These are phyloP conservation scores for Penicillium subrubescens DNA, from an alignment of 495 filamentous ascomycete genomes.

Conservation along the genomic window DNA sequence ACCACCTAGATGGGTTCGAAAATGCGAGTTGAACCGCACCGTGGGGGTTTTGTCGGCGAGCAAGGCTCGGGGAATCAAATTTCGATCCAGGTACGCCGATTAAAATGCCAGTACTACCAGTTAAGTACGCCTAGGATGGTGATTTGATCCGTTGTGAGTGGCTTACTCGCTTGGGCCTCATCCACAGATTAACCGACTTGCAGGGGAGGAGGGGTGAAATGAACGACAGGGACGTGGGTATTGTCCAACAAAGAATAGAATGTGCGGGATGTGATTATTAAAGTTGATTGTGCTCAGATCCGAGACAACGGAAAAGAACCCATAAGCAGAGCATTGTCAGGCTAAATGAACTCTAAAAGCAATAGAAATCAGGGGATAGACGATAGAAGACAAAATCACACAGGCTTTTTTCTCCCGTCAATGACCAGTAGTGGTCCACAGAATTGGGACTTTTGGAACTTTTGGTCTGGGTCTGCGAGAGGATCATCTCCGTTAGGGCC, in stretches of 20 bases:
- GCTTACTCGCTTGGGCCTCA: conserved; percentile 2
- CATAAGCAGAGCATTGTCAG: conserved; percentile 7
- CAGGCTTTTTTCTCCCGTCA: conserved; percentile 9
- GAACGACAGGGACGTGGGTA: neutral
- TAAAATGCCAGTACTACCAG: neutral
- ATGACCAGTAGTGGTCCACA: neutral
- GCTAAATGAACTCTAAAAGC: conserved; percentile 24
- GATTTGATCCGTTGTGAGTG: neutral
- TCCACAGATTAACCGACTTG: conserved; percentile 6
- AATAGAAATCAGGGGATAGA: conserved; percentile 10
- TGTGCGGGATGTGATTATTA: conserved; percentile 14
- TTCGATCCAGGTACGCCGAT: neutral
- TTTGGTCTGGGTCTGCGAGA: neutral
- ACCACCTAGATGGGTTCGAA: neutral
- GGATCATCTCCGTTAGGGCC: conserved; percentile 22
- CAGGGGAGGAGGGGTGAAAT: conserved; percentile 3
- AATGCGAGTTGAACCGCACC: neutral
- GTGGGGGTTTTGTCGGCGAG: neutral
- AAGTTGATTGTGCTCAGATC: conserved; percentile 10
- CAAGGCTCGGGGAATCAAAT: neutral
- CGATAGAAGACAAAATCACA: neutral
- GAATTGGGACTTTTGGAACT: neutral
- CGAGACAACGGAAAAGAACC: conserved; percentile 10
- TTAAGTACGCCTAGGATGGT: neutral
- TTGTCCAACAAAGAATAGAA: conserved; percentile 3